These are phyloP conservation scores for Cyclocybe aegerita DNA, from an alignment of 768 basidiomycete genomes.

Conservation along the genomic window DNA sequence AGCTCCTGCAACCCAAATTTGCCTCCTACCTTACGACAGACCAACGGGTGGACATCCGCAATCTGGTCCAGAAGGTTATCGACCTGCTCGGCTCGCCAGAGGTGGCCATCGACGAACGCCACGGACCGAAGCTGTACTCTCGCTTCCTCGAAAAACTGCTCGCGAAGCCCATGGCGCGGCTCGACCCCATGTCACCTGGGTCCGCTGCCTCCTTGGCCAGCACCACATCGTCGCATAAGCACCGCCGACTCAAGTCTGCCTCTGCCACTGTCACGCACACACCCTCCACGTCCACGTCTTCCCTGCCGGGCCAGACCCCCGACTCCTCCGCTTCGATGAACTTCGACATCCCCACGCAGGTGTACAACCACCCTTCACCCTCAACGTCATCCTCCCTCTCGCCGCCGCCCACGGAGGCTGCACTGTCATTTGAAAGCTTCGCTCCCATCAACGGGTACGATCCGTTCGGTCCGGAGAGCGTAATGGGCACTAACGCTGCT, in stretches of 20 bases:
- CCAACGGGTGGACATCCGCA: slow-evolving; percentile 60
- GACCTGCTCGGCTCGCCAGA: slow-evolving; percentile 67
- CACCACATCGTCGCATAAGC: slow-evolving; percentile 15
- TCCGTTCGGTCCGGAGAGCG: slow-evolving; percentile 34
- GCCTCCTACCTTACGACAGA: slow-evolving; percentile 56
- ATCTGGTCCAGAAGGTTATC: slow-evolving; percentile 63
- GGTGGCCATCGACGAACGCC: slow-evolving; percentile 77
- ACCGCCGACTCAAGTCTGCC: slow-evolving; percentile 12
- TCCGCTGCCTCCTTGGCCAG: slow-evolving; percentile 5
- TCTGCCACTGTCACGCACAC: not conserved
- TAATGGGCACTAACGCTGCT: slow-evolving; percentile 9
- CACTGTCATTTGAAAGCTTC: slow-evolving; percentile 48
- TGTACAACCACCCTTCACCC: slow-evolving; percentile 37
- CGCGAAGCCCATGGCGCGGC: slow-evolving; percentile 50
- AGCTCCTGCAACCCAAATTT: slow-evolving; percentile 82
- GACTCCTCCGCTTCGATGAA: slow-evolving; percentile 13
- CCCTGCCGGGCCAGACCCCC: slow-evolving; percentile 11
- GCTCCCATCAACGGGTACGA: slow-evolving; percentile 41
- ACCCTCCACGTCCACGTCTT: no score
- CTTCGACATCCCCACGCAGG: slow-evolving; percentile 23
- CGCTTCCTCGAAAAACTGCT: slow-evolving; percentile 76
- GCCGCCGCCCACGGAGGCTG: slow-evolving; percentile 43
- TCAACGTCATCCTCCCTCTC: slow-evolving; percentile 43
- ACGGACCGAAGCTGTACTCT: slow-evolving; percentile 79
- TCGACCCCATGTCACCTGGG: slow-evolving; percentile 26